These are phyloP conservation scores for Holtermannia corniformis DNA, from an alignment of 768 basidiomycete genomes.

Conservation along the genomic window DNA sequence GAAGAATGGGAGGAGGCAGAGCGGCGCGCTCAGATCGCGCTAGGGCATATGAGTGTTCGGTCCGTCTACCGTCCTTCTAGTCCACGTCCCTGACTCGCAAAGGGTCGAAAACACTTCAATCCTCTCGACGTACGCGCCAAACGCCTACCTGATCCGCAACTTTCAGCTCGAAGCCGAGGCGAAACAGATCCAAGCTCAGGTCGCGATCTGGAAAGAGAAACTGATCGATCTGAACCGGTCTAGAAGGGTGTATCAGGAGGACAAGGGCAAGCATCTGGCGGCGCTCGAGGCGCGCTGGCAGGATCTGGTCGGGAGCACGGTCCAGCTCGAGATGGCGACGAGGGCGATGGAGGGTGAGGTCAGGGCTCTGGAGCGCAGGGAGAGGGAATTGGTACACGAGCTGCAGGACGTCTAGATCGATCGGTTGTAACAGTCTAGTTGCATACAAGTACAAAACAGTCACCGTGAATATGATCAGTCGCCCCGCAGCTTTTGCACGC, in stretches of 20 bases:
- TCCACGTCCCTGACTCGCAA: background rate
- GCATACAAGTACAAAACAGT: background rate
- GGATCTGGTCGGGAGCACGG: constrained; percentile 74
- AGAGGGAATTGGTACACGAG: constrained; percentile 30
- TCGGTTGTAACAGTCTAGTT: background rate
- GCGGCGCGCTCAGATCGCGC: constrained; percentile 25
- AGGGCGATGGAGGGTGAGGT: constrained; percentile 76
- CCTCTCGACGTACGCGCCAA: constrained; percentile 74
- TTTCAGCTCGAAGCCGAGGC: constrained; percentile 71
- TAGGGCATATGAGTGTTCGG: constrained; percentile 37
- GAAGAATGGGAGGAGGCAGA: constrained; percentile 32
- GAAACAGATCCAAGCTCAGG: constrained; percentile 51
- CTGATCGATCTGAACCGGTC: constrained; percentile 80
- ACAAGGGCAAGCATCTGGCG: constrained; percentile 66
- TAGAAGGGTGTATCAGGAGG: constrained; percentile 74
- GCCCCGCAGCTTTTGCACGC: constrained; percentile 92
- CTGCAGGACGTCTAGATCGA: constrained; percentile 14
- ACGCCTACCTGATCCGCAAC: constrained; percentile 87
- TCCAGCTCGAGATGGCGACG: constrained; percentile 95
- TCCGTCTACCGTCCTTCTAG: constrained; percentile 10
- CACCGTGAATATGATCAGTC: constrained; percentile 49
- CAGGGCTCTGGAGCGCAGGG: constrained; percentile 34
- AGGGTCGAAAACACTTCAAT: constrained; percentile 77
- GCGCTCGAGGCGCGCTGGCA: constrained; percentile 83
- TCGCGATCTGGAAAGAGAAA: constrained; percentile 49